A percentile compares a stretch with the other conserved stretches of the same genome.
Evolutionary conservation across 1,139 yeast genomes (phyloP).

Genomic region (Zygosaccharomyces sapae): DNA sequence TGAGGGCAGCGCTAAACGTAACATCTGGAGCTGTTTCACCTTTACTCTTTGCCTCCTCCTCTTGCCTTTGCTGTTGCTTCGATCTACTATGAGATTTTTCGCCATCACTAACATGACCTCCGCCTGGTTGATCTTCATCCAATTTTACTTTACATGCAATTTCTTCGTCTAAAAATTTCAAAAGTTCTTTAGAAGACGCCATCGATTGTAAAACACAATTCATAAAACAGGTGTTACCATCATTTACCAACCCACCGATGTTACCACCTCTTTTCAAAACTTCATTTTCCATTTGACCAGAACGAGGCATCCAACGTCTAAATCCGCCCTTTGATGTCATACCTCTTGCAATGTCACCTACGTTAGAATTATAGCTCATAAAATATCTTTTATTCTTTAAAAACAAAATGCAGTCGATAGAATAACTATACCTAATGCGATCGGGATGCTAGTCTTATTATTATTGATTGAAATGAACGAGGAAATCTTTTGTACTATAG

Average conservation of each 20-base stretch:
- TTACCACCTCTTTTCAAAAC: constrained; percentile 51
- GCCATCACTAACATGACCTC: constrained; percentile 22
- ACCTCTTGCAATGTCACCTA: constrained; percentile 12
- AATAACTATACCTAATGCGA: constrained; percentile 11
- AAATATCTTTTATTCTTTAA: constrained; percentile 7
- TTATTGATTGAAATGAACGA: constrained; percentile 11
- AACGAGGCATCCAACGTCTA: constrained; percentile 27
- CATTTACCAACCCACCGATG: constrained; percentile 81
- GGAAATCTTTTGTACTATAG: constrained; percentile 11
- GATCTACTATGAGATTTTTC: not conserved
- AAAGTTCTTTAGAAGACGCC: constrained; percentile 66
- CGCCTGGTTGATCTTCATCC: constrained; percentile 31
- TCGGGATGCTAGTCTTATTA: constrained; percentile 6
- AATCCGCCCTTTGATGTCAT: constrained; percentile 14
- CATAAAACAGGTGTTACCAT: constrained; percentile 95
- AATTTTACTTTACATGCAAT: constrained; percentile 38
- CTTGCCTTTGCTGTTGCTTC: not conserved
- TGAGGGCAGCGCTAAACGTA: constrained; percentile 52
- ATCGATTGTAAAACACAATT: constrained; percentile 81
- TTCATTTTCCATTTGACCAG: constrained; percentile 22
- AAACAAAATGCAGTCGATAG: constrained; percentile 12
- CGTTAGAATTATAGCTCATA: constrained; percentile 9
- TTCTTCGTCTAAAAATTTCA: constrained; percentile 55
- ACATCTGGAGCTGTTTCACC: constrained; percentile 33
- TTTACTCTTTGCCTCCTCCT: constrained; percentile 20